Base-by-base conservation (phyloP, 2,329 filamentous ascomycete species). In the Epichloe aotearoae region DNA sequence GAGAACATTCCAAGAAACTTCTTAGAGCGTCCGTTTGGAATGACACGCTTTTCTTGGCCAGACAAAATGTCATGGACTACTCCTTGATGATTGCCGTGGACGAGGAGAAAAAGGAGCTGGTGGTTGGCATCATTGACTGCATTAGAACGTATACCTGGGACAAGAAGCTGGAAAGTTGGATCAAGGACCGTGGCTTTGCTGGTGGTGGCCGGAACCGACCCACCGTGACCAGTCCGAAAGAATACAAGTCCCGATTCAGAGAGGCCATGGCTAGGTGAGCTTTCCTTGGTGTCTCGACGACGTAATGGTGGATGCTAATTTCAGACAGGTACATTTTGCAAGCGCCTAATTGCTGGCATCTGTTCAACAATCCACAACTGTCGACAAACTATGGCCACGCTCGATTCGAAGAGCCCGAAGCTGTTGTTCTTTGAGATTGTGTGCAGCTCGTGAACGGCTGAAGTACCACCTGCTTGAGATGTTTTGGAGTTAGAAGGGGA, bases 101-200 rank as follows among this genome's bases (percentile, higher is more conserved):
- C 61, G 93, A 96, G 64, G 76, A 77, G 38, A 80, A 82, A 55
- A 90, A 91, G 61, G 91, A 98, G 68, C 79, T 98, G 14, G 88
- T 97, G 14, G 90, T 98, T 2, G 93, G 93, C 4, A 97, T 98
- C 61, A 97, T 98, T 56, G 91, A 98, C 66, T 97, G 93, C 65
- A 97, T 98, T 58, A 82, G 93, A 50, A 98, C 93, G 0, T 98
- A 97, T 64, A 98, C 93, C 0, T 98, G 93, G 89, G 93, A 98
- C 72, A 98, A 98, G 75, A 96, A 96, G 65, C 79, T 98, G n/a
- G 93, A 98, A 71, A 93, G 85, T 50, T 98, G 93, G 93, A 96
- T 98, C 76, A 98, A 98, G 68, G 90, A 97, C 63, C 85, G 91
- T 39, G 93, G 87, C 1, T 88, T 90, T 60, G 85, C 80, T 0